These are phyloP conservation scores for Cenchrus purpureus DNA, from an alignment of 176 grass and related monocot species.

Conservation along the genomic window DNA sequence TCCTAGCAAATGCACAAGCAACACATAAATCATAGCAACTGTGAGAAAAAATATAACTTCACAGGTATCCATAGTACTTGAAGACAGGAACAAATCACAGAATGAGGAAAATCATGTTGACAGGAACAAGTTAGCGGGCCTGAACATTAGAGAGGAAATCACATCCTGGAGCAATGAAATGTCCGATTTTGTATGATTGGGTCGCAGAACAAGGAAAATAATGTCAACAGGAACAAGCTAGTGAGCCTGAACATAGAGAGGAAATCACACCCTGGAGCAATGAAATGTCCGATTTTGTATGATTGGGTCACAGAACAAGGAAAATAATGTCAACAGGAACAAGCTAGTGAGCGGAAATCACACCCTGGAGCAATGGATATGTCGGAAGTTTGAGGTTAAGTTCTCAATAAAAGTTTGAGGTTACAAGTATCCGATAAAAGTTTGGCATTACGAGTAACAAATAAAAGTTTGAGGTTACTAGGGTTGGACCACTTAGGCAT, in stretches of 20 bases:
- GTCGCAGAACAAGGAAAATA: too few relatives aligned
- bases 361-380: neutral
- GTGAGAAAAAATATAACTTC: neutral
- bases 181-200: too few relatives aligned
- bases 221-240: too few relatives aligned
- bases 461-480: too few relatives aligned
- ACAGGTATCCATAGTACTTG: neutral
- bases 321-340: too few relatives aligned
- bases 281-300: neutral
- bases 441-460: too few relatives aligned
- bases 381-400: too few relatives aligned
- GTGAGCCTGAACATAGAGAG: neutral
- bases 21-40: neutral
- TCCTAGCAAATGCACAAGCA: neutral
- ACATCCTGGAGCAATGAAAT: neutral
- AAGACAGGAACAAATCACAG: neutral
- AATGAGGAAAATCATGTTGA: conserved; percentile 18
- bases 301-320: too few relatives aligned
- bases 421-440: too few relatives aligned
- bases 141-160: conserved; percentile 18
- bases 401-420: too few relatives aligned
- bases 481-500: too few relatives aligned
- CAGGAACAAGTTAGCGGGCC: neutral
- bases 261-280: neutral
- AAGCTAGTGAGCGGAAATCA: neutral